phyloP scores from a whole-genome alignment of 345 rosid genomes.

The Lumnitzera racemosa region DNA sequence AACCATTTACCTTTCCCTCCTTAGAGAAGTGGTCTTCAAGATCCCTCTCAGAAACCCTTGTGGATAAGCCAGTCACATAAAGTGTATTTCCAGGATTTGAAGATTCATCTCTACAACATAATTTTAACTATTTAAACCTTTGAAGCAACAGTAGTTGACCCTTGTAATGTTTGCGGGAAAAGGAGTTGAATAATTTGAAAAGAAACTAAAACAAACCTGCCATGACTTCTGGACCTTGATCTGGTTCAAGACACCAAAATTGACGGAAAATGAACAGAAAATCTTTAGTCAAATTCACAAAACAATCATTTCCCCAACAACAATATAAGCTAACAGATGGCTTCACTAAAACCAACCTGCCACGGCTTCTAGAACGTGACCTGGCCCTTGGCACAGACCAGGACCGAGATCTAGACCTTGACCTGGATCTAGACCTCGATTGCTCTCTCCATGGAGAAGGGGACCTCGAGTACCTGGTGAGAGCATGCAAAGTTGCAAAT shows the following conservation, averaged over 20 bases:
- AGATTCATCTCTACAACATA: slow-evolving; percentile 32
- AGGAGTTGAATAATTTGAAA: not conserved
- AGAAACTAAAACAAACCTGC: slow-evolving; percentile 42
- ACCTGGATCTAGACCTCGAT: slow-evolving; percentile 35
- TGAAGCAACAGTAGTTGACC: not conserved
- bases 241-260: slow-evolving; percentile 21
- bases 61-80: slow-evolving; percentile 91
- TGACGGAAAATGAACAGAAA: not conserved
- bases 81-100: slow-evolving; percentile 76
- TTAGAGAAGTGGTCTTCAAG: slow-evolving; percentile 90
- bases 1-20: slow-evolving; percentile 86
- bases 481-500: no score
- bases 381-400: slow-evolving; percentile 60
- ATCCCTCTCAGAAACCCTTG: slow-evolving; percentile 83
- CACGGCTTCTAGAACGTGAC: slow-evolving; percentile 66
- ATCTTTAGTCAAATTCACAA: no score
- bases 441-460: slow-evolving; percentile 64
- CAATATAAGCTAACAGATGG: slow-evolving; percentile 4
- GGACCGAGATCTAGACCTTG: slow-evolving; percentile 52
- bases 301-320: not conserved
- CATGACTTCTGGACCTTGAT: slow-evolving; percentile 80
- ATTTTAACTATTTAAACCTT: not conserved
- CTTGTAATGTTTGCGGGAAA: not conserved
- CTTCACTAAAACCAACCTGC: slow-evolving; percentile 54
- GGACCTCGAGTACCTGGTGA: slow-evolving; percentile 49